Conservation (phyloP, 345 rosid genomes). For the Aquilaria malaccensis region DNA sequence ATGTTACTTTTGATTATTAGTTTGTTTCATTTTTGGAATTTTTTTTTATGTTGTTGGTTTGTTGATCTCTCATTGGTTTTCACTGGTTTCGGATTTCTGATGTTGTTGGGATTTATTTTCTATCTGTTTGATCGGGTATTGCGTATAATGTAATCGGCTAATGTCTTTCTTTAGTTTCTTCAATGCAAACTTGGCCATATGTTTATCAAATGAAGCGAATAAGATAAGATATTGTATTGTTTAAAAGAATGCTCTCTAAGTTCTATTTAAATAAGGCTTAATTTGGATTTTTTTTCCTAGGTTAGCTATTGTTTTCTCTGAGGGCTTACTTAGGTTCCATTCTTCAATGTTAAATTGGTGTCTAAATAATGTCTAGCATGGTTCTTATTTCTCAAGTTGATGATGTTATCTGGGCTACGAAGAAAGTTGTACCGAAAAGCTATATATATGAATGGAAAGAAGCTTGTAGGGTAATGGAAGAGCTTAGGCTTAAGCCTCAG, state of each 20-base stretch:
- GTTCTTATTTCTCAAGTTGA: constrained; percentile 43
- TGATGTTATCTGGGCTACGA: constrained; percentile 79
- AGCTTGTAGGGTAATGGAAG: constrained; percentile 42
- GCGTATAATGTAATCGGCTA: background rate
- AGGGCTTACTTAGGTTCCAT: background rate
- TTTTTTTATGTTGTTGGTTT: too few species aligned
- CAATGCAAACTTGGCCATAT: constrained; percentile 55
- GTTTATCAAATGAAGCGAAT: constrained; percentile 64
- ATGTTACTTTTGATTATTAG: too few species aligned
- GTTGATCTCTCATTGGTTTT: too few species aligned
- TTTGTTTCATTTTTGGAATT: too few species aligned
- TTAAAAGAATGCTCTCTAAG: constrained; percentile 73
- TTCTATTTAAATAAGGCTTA: constrained; percentile 24
- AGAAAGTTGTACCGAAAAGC: constrained; percentile 53
- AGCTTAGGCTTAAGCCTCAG: constrained; percentile 51
- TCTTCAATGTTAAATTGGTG: background rate
- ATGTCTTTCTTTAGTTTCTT: background rate
- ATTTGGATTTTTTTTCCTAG: constrained; percentile 7
- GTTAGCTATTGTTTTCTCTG: constrained; percentile 7
- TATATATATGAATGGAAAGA: constrained; percentile 54
- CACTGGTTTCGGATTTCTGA: too few species aligned
- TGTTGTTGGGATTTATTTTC: background rate
- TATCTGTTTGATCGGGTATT: background rate
- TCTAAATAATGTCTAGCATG: background rate
- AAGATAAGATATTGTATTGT: constrained; percentile 69